These are phyloP conservation scores for Nicotiana rustica DNA, from an alignment of 305 asterid species.

Conservation along the genomic window DNA sequence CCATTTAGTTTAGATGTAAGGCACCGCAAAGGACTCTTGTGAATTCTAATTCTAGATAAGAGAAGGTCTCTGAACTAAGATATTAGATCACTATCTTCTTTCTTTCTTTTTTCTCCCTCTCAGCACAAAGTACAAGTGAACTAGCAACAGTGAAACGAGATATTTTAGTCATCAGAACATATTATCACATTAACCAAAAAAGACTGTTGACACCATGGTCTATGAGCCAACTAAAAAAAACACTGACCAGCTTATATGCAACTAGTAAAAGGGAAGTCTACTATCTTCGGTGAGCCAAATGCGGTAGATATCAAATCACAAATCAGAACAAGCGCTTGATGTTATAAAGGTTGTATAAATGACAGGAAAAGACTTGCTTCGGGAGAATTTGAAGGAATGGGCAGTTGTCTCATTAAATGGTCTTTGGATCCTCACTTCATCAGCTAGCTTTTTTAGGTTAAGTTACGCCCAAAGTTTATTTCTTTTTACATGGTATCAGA, in stretches of 20 bases:
- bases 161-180: background rate
- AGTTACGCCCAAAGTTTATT: background rate
- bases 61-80: background rate
- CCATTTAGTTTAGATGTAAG: background rate
- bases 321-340: background rate
- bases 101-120: background rate
- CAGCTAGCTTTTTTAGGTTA: background rate
- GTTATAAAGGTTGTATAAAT: background rate
- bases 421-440: background rate
- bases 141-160: background rate
- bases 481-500: background rate
- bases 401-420: background rate
- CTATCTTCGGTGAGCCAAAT: background rate
- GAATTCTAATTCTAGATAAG: background rate
- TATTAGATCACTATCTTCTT: background rate
- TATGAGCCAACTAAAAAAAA: background rate
- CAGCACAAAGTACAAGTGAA: background rate
- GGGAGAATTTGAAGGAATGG: background rate
- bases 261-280: background rate
- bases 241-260: background rate
- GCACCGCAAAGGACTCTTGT: background rate
- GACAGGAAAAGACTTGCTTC: background rate
- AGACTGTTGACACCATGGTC: background rate
- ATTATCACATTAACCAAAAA: background rate
- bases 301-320: background rate